phyloP scores from a whole-genome alignment of 83 land plant species.

The Picea abies region DNA sequence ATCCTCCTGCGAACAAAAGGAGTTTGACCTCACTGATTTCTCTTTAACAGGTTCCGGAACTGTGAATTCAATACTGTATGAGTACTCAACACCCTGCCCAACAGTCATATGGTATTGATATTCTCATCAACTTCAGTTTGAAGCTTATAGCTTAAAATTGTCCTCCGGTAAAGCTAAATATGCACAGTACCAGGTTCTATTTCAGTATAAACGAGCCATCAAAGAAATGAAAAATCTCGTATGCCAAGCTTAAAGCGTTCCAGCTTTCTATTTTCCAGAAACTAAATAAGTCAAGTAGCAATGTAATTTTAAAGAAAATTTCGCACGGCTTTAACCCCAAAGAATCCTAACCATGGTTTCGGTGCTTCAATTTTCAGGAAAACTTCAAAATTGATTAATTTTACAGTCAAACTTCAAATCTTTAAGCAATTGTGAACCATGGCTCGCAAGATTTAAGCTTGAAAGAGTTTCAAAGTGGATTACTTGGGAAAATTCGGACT shows the following conservation, averaged over 20 bases:
- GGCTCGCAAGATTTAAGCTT: background rate
- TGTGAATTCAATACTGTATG: background rate
- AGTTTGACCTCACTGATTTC: background rate
- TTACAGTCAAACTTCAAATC: background rate
- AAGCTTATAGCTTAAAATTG: background rate
- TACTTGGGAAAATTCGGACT: background rate
- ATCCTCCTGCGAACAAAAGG: conserved; percentile 12
- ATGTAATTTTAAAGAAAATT: background rate
- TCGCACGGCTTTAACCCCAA: background rate
- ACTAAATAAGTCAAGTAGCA: background rate
- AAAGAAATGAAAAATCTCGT: background rate
- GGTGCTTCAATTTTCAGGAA: background rate
- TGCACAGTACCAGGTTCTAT: background rate
- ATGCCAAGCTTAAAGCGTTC: too few relatives aligned
- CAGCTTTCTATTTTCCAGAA: background rate
- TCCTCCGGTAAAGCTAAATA: too few relatives aligned
- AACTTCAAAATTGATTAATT: background rate
- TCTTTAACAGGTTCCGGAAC: background rate
- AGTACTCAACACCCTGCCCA: background rate
- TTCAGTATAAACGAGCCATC: conserved; percentile 6
- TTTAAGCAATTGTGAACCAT: background rate
- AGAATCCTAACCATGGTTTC: background rate
- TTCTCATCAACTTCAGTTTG: conserved; percentile 4
- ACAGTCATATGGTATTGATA: background rate
- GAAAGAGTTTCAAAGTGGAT: background rate